Conservation (phyloP, 2,329 filamentous ascomycete genomes). For the Xylaria sp. region DNA sequence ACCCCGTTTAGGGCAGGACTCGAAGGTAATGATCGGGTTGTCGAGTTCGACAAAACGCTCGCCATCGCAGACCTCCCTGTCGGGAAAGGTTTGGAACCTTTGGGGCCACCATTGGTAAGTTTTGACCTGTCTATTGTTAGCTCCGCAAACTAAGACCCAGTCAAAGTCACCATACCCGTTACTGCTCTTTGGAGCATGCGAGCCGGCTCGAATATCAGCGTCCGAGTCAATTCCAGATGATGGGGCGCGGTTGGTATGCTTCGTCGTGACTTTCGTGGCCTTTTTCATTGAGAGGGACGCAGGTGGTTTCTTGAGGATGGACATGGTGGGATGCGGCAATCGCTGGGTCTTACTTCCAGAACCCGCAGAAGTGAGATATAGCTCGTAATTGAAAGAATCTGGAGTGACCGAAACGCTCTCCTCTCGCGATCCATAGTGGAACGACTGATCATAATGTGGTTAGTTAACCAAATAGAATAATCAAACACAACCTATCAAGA, state of each 20-base stretch:
- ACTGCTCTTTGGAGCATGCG: slow-evolving; percentile 49
- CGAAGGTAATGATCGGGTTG: slow-evolving; percentile 59
- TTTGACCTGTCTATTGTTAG: slow-evolving; percentile 50
- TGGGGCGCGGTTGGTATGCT: slow-evolving; percentile 47
- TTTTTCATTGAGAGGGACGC: slow-evolving; percentile 39
- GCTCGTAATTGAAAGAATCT: slow-evolving; percentile 62
- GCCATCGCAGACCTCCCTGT: slow-evolving; percentile 54
- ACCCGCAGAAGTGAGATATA: slow-evolving; percentile 65
- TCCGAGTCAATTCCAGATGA: slow-evolving; percentile 56
- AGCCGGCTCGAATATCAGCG: slow-evolving; percentile 30
- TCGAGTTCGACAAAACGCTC: slow-evolving; percentile 54
- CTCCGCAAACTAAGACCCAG: slow-evolving; percentile 43
- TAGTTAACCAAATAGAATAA: slow-evolving; percentile 13
- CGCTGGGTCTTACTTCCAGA: slow-evolving; percentile 58
- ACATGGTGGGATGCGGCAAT: slow-evolving; percentile 61
- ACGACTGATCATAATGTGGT: slow-evolving; percentile 53
- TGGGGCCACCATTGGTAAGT: slow-evolving; percentile 49
- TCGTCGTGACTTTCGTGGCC: slow-evolving; percentile 47
- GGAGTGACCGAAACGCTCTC: slow-evolving; percentile 58
- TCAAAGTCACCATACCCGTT: slow-evolving; percentile 54
- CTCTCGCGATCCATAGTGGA: slow-evolving; percentile 63
- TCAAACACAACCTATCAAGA: background rate
- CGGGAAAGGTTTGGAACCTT: slow-evolving; percentile 45
- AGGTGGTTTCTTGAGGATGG: slow-evolving; percentile 58
- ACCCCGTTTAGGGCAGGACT: slow-evolving; percentile 67